Evolutionary conservation across 1,284 basidiomycete species (phyloP), one percentile per base, ranked within the genome.

Genomic region (Ceratobasidium sp.): DNA sequence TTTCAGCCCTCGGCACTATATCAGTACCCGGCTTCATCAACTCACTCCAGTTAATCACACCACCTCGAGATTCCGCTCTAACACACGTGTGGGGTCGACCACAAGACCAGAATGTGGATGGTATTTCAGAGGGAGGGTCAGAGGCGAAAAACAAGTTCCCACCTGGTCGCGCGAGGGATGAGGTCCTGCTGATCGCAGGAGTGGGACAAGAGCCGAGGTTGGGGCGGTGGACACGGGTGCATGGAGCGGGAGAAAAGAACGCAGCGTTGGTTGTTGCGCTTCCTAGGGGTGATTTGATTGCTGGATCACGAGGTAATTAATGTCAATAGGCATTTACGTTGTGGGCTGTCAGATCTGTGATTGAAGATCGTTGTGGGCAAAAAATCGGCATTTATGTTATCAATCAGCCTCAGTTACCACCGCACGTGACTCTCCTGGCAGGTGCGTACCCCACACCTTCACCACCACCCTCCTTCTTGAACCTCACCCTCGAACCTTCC

Each of bases 181-280:
- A 87, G 4, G 81, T 92, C 8, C 77, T 97, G 51, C 81, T 98
- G 53, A 87, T 94, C 6, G 94, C 90, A 3, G 94, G 91, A 3
- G 80, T 96, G 0, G 94, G 92, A 0, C 92, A 95, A 80, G 97
- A 99, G 81, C 94, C 92, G 78, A 88, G 93, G 72, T 82, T 96
- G 34, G 97, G 96, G 8, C 85, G 98, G 75, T 99, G 97, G 97
- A 82, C 95, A 78, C 88, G 85, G 64, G 79, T 92, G 75, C 92
- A 92, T 81, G 87, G 79, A 9, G 85, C 85, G 37, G 89, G 90
- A 0, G 89, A 87, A 0, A 85, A 86, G 78, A 98, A 97, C 80
- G 89, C 90, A 7, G 86, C 92, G 0, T 79, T 95, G 34, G 88
- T 95, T 19, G 85, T 90, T 68, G 84, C 84, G 27, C 79, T 88